Evolutionary conservation across 2,329 filamentous ascomycete genomes (phyloP), one percentile per base, ranked within the genome.

Genomic region (Scorias spongiosa): DNA sequence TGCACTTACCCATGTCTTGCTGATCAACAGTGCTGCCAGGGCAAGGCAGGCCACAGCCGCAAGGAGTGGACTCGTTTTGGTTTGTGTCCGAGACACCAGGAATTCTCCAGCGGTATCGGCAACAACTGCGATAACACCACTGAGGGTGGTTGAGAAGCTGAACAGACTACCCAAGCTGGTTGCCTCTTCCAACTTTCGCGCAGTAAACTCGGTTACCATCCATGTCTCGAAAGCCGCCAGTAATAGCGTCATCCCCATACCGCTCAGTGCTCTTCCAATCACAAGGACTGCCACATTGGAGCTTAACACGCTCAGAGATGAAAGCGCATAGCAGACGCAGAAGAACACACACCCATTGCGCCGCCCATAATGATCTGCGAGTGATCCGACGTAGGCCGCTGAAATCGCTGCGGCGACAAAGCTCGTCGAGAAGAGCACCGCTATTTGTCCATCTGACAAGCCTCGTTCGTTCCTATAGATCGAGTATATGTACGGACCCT

Each of bases 171-270:
- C 67, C 28, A 79, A 61, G 36, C 65, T 66, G 7, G 62, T 56
- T 8, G 63, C 62, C 26, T 65, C 63, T n/a, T 41, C 40, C 7
- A 74, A 49, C 10, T 63, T 63, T 37, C 67, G 59, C 37, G 63
- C 60, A 41, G 73, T 68, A 51, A 68, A 78, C 51, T 78, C 74
- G 40, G 71, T 67, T 26, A 78, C 68, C 64, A 78, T 72, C 74
- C 75, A 79, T 51, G 70, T 74, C 56, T 79, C 74, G 49, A 78
- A 77, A 5, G 69, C 71, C 38, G 67, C 74, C 61, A 74, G 78
- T 28, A 78, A 63, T 36, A 78, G 57, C 20, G 72, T 75, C 29
- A 73, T 72, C 26, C 67, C 69, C 39, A 78, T 47, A 0, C 75
- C 75, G 17, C 72, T 73, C 3, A 76, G 63, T 1, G 72, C 56